A percentile compares a stretch with the other conserved stretches of the same genome.
Evolutionary conservation across 192 early-diverging fungal genomes (phyloP).

Genomic region (Coemansia interrupta): DNA sequence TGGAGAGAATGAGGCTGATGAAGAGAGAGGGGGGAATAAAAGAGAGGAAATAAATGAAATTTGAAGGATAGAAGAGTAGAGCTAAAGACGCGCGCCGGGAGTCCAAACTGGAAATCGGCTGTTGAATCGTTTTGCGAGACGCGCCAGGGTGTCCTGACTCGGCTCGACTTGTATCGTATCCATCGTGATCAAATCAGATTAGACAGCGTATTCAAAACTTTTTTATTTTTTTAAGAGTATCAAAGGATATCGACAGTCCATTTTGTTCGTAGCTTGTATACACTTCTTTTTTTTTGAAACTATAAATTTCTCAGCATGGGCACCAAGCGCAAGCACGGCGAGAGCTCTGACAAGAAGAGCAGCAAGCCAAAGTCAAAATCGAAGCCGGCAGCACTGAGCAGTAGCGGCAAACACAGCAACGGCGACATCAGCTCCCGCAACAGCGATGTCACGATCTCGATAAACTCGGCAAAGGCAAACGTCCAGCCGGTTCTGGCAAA

Average conservation of each 20-base stretch:
- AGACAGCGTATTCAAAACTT: too few relatives aligned
- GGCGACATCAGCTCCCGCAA: background rate
- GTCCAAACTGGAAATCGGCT: too few relatives aligned
- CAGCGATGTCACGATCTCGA: constrained; percentile 23
- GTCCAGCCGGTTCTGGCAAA: constrained; percentile 50
- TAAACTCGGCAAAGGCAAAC: constrained; percentile 33
- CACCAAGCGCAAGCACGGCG: constrained; percentile 38
- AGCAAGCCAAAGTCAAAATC: constrained; percentile 6
- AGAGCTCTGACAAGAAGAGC: constrained; percentile 1
- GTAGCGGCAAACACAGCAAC: background rate
- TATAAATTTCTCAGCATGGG: constrained; percentile 15
- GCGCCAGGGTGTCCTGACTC: too few relatives aligned
- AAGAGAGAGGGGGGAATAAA: constrained; percentile 2
- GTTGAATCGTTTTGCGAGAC: too few relatives aligned
- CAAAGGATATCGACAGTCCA: background rate
- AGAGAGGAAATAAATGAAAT: background rate
- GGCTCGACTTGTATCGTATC: too few relatives aligned
- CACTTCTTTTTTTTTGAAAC: background rate
- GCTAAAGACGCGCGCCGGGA: too few relatives aligned
- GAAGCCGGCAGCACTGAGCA: background rate
- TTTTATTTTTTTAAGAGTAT: background rate
- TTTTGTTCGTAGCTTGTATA: background rate
- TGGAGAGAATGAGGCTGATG: background rate
- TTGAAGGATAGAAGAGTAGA: too few relatives aligned
- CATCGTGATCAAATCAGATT: too few relatives aligned